Evolutionary conservation across 768 basidiomycete species (phyloP), one percentile per base, ranked within the genome.

Genomic region (Suillus bovinus): DNA sequence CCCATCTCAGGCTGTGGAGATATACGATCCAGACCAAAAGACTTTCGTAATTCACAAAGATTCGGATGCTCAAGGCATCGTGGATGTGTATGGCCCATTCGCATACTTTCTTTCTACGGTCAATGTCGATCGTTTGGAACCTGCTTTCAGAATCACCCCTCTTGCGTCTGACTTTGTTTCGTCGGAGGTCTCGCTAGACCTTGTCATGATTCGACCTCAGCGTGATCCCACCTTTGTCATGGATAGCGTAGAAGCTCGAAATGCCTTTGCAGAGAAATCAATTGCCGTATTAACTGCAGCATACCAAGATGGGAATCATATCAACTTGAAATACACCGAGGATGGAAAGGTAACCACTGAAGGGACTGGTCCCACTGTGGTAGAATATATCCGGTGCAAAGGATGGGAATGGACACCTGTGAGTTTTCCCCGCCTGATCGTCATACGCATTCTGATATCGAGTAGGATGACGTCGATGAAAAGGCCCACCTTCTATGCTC

Each of bases 341-440:
- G 73, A 78, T 6, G 85, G 84, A 14, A 69, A 78, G 52, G 72
- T 81, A 31, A 74, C 69, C 1, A 63, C 74, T 0, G 77, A 77
- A n/a, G 80, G 79, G 13, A 74, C 78, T 7, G 86, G 88, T 14
- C 77, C 77, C 17, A 65, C 77, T 0, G 84, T 93, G 5, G 86
- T 93, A 0, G 95, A 97, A 73, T 91, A 91, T 67, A 80, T 88
- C 57, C 82, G 94, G 29, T 90, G 87, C 66, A 84, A 83, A 17
- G 88, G 88, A 8, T 96, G 94, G 88, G 87, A 90, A 66, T 97
- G 95, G 95, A 79, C 78, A 46, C 95, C 94, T 22, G 93, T 94
- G 69, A 69, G 86, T 78, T 41, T 5, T 34, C 34, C 36, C 27
- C 31, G 24, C 64, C 63, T 61, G 14, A 38, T 39, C 54, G 11